Evolutionary conservation across 169 alveolate genomes (phyloP).

Genomic region (Babesia divergens): DNA sequence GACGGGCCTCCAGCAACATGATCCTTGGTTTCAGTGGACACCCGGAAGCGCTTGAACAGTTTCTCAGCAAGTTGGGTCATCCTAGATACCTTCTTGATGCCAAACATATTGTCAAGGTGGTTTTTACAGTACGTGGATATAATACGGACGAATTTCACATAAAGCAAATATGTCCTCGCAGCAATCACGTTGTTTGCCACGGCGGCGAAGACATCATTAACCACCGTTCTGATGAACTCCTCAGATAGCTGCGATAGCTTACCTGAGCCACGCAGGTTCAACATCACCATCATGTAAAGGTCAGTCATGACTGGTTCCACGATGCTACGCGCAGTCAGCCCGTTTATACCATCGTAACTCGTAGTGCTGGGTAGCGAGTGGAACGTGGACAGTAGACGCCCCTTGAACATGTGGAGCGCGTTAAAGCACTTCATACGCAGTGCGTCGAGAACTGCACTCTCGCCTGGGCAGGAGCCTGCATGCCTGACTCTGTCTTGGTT

Average conservation of each 20-base stretch:
- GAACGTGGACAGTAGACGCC: slow-evolving; percentile 21
- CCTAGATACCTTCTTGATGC: slow-evolving; percentile 12
- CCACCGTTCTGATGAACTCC: slow-evolving; percentile 12
- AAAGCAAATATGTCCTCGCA: slow-evolving; percentile 1
- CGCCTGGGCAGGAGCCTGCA: not conserved
- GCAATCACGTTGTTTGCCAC: not conserved
- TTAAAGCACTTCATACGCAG: slow-evolving; percentile 24
- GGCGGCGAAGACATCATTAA: not conserved
- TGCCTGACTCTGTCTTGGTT: not conserved
- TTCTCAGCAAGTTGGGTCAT: slow-evolving; percentile 18
- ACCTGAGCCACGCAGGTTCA: slow-evolving; percentile 22
- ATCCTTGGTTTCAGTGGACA: not conserved
- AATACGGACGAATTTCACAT: slow-evolving; percentile 24
- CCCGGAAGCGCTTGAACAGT: slow-evolving; percentile 6
- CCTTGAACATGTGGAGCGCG: slow-evolving; percentile 46
- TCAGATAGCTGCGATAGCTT: slow-evolving; percentile 20
- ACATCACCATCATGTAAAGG: slow-evolving; percentile 40
- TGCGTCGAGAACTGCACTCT: slow-evolving; percentile 20
- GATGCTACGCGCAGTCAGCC: slow-evolving; percentile 7
- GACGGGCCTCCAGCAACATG: slow-evolving; percentile 18
- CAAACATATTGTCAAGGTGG: slow-evolving; percentile 19
- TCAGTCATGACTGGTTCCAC: slow-evolving; percentile 54
- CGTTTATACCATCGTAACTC: slow-evolving; percentile 16
- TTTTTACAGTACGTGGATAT: slow-evolving; percentile 30
- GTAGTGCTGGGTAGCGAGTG: slow-evolving; percentile 50